Base-by-base conservation (phyloP, 2,329 filamentous ascomycete genomes). In the Fusarium devonianum region DNA sequence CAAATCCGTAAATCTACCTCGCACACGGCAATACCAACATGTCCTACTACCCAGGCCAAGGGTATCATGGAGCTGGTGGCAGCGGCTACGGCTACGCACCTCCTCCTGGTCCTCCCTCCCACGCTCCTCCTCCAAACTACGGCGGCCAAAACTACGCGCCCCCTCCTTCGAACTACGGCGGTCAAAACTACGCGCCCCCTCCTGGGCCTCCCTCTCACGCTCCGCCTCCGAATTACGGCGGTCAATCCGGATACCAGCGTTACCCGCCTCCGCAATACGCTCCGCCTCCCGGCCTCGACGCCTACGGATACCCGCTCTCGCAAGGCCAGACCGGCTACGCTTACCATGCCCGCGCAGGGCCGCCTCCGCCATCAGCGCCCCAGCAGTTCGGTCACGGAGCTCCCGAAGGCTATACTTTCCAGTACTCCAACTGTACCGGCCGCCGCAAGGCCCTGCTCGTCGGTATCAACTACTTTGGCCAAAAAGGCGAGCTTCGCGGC, bases 381-480 rank as follows among this genome's bases (percentile, higher is more conserved):
- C 83, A 87, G 67, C 68, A 78, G 56, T 88, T 88, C 61, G 85
- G 87, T 38, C 80, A 86, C 58, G 87, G 87, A 51, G 87, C 88
- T 1, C 88, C 87, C 2, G 71, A 78, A 14, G 80, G 79, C 54
- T 90, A 90, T 69, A 85, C 80, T 6, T 91, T 89, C 75, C 85
- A 90, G 72, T 90, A 90, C 75, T 89, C 85, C 47, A 84, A 86
- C 67, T 92, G 88, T 69, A 86, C 84, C 6, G 88, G 88, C 41
- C 81, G 80, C 58, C 80, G 88, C 65, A 90, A 90, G 75, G 88
- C 88, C 7, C 74, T 92, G 46, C 74, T 92, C 46, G 89, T 92
- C 56, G 88, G 88, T 41, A 90, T 92, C 78, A 92, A 92, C 77
- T 92, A 92, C 75, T 87, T 90, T 63, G 84, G 85, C 41, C 85